Evolutionary conservation across 257 asterid species (phyloP).

Genomic region (Solanum chilense): DNA sequence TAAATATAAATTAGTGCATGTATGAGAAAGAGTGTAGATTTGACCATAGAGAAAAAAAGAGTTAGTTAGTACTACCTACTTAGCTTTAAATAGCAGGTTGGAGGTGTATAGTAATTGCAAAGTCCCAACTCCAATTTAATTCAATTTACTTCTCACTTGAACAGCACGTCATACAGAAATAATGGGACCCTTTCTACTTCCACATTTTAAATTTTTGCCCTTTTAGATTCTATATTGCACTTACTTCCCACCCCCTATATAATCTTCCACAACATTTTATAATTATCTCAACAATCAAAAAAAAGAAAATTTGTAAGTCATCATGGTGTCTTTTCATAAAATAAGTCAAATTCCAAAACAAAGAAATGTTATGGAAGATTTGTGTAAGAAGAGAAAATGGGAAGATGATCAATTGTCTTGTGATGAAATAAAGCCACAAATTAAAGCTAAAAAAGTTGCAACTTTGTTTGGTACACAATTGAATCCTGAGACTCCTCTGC

Average conservation of each 20-base stretch:
- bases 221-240: slow-evolving; percentile 23
- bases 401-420: slow-evolving; percentile 10
- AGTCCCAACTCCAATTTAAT: slow-evolving; percentile 4
- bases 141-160: slow-evolving; percentile 27
- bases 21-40: neutral
- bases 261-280: slow-evolving; percentile 13
- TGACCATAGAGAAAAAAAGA: slow-evolving; percentile 6
- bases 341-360: slow-evolving; percentile 11
- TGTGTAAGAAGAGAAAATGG: slow-evolving; percentile 49
- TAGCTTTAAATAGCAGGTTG: slow-evolving; percentile 14
- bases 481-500: slow-evolving; percentile 28
- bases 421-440: slow-evolving; percentile 7
- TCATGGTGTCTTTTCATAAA: slow-evolving; percentile 36
- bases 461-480: slow-evolving; percentile 3
- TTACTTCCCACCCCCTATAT: slow-evolving; percentile 14
- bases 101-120: slow-evolving; percentile 22
- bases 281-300: neutral
- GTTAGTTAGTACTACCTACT: slow-evolving; percentile 5
- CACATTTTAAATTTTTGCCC: slow-evolving; percentile 35
- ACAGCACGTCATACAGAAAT: slow-evolving; percentile 28
- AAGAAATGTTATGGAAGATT: slow-evolving; percentile 17
- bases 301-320: neutral
- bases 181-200: slow-evolving; percentile 29
- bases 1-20: neutral
- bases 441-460: slow-evolving; percentile 6